Percentiles rank a stretch among this genome's conserved stretches.
Conservation (phyloP, 495 filamentous ascomycete genomes). For the Talaromyces thailandensis region DNA sequence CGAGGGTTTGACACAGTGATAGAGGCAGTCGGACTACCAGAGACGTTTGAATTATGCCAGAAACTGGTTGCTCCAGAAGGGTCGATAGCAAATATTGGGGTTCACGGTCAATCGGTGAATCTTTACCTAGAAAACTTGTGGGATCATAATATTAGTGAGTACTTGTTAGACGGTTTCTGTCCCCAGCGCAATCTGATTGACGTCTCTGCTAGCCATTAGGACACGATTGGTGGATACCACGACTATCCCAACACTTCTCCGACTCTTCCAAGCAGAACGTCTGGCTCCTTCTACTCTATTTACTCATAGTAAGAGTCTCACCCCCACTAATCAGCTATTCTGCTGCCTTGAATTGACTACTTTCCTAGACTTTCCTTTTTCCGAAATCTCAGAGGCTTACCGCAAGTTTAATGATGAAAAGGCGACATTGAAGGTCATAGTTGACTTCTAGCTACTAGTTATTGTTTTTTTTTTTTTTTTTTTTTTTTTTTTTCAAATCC, state of each 20-base stretch:
- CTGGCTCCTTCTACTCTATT: slow-evolving; percentile 27
- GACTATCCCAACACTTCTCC: slow-evolving; percentile 32
- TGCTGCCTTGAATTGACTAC: neutral
- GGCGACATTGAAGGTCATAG: neutral
- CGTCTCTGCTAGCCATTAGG: slow-evolving; percentile 23
- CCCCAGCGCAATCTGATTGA: neutral
- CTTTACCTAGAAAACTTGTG: slow-evolving; percentile 29
- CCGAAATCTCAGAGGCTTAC: slow-evolving; percentile 1
- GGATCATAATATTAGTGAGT: slow-evolving; percentile 30
- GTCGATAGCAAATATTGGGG: slow-evolving; percentile 41
- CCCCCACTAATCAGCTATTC: neutral
- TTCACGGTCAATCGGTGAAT: slow-evolving; percentile 31
- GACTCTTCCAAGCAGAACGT: slow-evolving; percentile 22
- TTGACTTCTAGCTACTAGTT: neutral
- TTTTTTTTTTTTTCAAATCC: neutral
- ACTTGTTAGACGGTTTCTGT: neutral
- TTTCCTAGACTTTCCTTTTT: slow-evolving; percentile 2
- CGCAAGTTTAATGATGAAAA: neutral
- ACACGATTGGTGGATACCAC: slow-evolving; percentile 27
- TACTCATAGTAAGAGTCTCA: slow-evolving; percentile 26
- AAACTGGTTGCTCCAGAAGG: slow-evolving; percentile 38
- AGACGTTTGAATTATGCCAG: slow-evolving; percentile 34
- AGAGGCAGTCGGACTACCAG: slow-evolving; percentile 39
- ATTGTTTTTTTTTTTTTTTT: neutral
- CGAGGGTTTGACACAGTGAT: slow-evolving; percentile 42